phyloP scores from a whole-genome alignment of 305 asterid genomes.

The Solanum hybrid region DNA sequence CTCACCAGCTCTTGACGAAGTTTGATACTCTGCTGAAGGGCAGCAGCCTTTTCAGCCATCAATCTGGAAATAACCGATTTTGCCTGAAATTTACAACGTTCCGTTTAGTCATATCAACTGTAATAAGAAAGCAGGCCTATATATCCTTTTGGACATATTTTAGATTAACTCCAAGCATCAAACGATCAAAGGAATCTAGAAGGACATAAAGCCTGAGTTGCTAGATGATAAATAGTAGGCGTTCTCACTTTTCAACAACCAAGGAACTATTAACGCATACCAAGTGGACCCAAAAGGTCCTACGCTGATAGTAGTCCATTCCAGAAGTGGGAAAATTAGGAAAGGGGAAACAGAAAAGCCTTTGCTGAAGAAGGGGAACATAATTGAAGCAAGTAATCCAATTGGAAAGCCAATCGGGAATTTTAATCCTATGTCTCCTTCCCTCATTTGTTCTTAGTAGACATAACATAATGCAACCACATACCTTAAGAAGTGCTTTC shows the following conservation, averaged over 20 bases:
- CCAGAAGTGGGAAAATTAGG: not conserved
- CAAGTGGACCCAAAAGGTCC: not conserved
- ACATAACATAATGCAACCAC: not conserved
- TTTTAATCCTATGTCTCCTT: not conserved
- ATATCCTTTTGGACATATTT: not conserved
- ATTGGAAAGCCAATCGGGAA: not conserved
- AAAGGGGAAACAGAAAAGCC: not conserved
- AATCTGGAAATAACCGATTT: constrained; percentile 44
- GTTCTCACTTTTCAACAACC: not conserved
- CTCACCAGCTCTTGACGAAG: constrained; percentile 75
- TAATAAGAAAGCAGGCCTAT: not conserved
- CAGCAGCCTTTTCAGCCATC: constrained; percentile 58
- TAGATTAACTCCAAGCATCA: not conserved
- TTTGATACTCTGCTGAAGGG: constrained; percentile 41
- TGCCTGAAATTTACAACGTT: constrained; percentile 26
- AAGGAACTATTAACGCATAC: not conserved
- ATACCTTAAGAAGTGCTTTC: not conserved
- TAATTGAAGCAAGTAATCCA: not conserved
- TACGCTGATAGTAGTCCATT: not conserved
- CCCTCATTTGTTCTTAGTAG: not conserved
- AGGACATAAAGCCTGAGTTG: not conserved
- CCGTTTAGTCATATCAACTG: not conserved
- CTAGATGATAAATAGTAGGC: not conserved
- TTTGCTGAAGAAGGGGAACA: not conserved
- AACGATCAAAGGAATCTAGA: not conserved